These are phyloP conservation scores for Phytophthora foliorum DNA, from an alignment of 352 stramenopile species.

Conservation along the genomic window DNA sequence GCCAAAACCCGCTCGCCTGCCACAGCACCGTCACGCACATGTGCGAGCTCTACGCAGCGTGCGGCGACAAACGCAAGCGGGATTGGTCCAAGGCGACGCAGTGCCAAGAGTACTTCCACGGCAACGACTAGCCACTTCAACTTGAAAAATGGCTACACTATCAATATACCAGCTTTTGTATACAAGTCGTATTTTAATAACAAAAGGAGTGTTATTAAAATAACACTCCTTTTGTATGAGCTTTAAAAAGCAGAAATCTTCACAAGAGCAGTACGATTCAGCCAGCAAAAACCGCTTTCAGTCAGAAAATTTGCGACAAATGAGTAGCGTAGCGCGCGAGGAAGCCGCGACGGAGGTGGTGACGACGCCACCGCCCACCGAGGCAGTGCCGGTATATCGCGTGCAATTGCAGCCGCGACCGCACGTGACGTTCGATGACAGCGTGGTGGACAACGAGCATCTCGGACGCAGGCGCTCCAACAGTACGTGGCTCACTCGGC, in stretches of 20 bases:
- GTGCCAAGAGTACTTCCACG: slow-evolving; percentile 72
- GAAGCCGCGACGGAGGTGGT: slow-evolving; percentile 45
- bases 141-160: slow-evolving; percentile 25
- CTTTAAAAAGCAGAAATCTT: not conserved
- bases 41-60: slow-evolving; percentile 86
- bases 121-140: slow-evolving; percentile 28
- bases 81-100: slow-evolving; percentile 84
- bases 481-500: slow-evolving; percentile 51
- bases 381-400: slow-evolving; percentile 57
- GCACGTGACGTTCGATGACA: slow-evolving; percentile 90
- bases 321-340: slow-evolving; percentile 42
- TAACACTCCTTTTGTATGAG: too few species aligned
- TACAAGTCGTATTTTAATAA: not conserved
- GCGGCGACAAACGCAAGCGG: slow-evolving; percentile 78
- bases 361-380: slow-evolving; percentile 22
- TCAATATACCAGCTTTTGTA: slow-evolving; percentile 21
- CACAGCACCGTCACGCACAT: slow-evolving; percentile 88
- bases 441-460: slow-evolving; percentile 94
- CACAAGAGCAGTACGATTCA: slow-evolving; percentile 1
- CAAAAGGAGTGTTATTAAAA: too few species aligned
- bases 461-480: slow-evolving; percentile 93
- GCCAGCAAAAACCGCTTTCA: not conserved
- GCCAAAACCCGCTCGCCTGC: slow-evolving; percentile 80
- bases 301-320: slow-evolving; percentile 7
- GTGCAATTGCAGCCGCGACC: slow-evolving; percentile 83